Base-by-base conservation (phyloP, 2,329 filamentous ascomycete genomes). In the Cladosporium sp. region DNA sequence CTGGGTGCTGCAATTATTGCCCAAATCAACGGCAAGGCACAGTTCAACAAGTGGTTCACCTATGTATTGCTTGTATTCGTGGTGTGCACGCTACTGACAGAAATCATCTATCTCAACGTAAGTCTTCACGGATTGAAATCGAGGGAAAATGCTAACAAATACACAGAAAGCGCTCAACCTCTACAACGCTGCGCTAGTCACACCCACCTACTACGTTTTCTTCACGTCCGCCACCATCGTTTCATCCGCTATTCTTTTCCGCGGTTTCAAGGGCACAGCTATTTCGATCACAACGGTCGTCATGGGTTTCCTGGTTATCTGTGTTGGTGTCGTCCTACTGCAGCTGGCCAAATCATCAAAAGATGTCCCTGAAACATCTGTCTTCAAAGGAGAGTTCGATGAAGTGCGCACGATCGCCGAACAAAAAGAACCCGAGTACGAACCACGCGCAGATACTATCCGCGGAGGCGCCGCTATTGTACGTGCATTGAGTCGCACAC, bases 291-390 rank as follows among this genome's bases (percentile, higher is more conserved):
- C 91, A 55, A 97, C 93, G 0, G 91, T 98, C 33, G 90, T 98
- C 65, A 88, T 96, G 81, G 95, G 95, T 1, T 99, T 99, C 80
- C 80, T 99, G 49, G 90, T 91, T 67, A 99, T 99, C 68, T 99
- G 95, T 77, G 86, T 93, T 0, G 95, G 95, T 0, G 95, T 98
- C 6, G 89, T 98, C 0, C 80, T 99, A 8, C 81, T 99, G 11
- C 95, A 99, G 76, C 86, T 99, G n/a, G 97, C 95, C 62, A 98
- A 98, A 77, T 97, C 94, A 0, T 92, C 95, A 72, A 99, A 98
- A 76, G 94, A 99, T 74, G 94, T 99, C 0, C 95, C 95, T 7
- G 95, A 98, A 76, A 85, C 92, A 0, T 93, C 93, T 35, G 89
- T 99, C 46, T 97, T 99, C 82, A 88, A 89, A 64, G 95, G 94